These are phyloP conservation scores for Fusarium proliferatum DNA, from an alignment of 2,329 filamentous ascomycete species.

Conservation along the genomic window DNA sequence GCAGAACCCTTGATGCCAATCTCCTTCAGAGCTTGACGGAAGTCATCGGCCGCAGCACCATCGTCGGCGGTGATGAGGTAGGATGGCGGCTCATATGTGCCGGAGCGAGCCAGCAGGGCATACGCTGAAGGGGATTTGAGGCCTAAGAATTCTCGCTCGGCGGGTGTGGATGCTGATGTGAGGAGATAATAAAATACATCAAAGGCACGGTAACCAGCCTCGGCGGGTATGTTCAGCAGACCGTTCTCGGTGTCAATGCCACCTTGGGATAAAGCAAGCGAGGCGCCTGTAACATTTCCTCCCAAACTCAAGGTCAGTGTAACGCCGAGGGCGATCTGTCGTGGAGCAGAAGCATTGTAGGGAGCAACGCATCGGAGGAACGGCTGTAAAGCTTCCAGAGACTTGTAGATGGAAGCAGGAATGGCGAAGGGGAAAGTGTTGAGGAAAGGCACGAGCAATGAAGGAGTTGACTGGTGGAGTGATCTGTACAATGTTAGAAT, in stretches of 20 bases:
- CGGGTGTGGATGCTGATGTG: slow-evolving; percentile 87
- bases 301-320: slow-evolving; percentile 83
- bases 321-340: slow-evolving; percentile 83
- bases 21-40: slow-evolving; percentile 84
- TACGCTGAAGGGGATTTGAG: slow-evolving; percentile 83
- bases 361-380: slow-evolving; percentile 91
- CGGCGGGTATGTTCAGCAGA: slow-evolving; percentile 80
- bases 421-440: slow-evolving; percentile 82
- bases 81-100: slow-evolving; percentile 84
- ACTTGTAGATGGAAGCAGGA: slow-evolving; percentile 79
- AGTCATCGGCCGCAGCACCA: slow-evolving; percentile 91
- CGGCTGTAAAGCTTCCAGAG: slow-evolving; percentile 83
- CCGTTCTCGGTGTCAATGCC: slow-evolving; percentile 88
- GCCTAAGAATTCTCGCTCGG: slow-evolving; percentile 88
- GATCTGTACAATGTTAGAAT: slow-evolving; percentile 67
- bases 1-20: slow-evolving; percentile 92
- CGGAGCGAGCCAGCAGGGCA: slow-evolving; percentile 80
- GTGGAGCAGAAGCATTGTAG: slow-evolving; percentile 84
- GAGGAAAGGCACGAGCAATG: slow-evolving; percentile 83
- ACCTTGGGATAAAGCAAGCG: slow-evolving; percentile 82
- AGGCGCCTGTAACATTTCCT: slow-evolving; percentile 80
- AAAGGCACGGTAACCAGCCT: slow-evolving; percentile 89
- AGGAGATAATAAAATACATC: slow-evolving; percentile 98
- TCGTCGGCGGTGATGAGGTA: slow-evolving; percentile 95
- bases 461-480: slow-evolving; percentile 88